phyloP scores from a whole-genome alignment of 73 alveolate genomes.

The Tetrahymena malaccensis region DNA sequence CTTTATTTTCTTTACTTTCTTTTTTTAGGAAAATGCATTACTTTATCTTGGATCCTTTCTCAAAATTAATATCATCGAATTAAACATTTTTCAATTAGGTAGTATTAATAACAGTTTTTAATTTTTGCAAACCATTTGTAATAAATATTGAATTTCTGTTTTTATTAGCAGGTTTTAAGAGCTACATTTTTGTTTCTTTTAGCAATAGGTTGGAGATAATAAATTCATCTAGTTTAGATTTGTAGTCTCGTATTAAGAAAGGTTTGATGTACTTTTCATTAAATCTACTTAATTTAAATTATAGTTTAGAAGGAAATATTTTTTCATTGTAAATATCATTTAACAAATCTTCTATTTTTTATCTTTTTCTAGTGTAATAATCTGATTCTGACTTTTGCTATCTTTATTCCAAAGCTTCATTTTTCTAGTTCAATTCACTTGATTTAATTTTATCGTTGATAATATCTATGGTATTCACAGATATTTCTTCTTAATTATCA shows the following conservation, averaged over 20 bases:
- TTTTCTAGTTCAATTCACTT: too few species aligned
- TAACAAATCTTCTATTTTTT: not conserved
- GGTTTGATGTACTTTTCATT: not conserved
- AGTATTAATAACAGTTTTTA: not conserved
- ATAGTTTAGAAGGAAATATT: not conserved
- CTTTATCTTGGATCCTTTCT: too few species aligned
- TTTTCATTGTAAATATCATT: not conserved
- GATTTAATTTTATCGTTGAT: too few species aligned
- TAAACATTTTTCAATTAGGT: not conserved
- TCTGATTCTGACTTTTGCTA: not conserved
- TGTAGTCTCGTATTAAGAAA: not conserved
- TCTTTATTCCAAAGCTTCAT: too few species aligned
- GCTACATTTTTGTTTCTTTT: not conserved
- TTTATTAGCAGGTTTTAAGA: not conserved
- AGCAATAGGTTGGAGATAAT: not conserved
- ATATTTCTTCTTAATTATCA: too few species aligned
- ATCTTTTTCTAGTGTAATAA: not conserved
- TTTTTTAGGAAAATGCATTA: too few species aligned
- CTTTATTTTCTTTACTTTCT: too few species aligned
- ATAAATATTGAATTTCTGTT: not conserved
- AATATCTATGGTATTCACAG: not conserved
- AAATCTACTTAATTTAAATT: not conserved
- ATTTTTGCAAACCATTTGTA: not conserved
- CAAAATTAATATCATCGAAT: too few species aligned
- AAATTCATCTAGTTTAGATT: not conserved